A percentile compares a stretch with the other conserved stretches of the same genome.
Evolutionary conservation across 768 basidiomycete species (phyloP).

Genomic region (Mycena indigotica): DNA sequence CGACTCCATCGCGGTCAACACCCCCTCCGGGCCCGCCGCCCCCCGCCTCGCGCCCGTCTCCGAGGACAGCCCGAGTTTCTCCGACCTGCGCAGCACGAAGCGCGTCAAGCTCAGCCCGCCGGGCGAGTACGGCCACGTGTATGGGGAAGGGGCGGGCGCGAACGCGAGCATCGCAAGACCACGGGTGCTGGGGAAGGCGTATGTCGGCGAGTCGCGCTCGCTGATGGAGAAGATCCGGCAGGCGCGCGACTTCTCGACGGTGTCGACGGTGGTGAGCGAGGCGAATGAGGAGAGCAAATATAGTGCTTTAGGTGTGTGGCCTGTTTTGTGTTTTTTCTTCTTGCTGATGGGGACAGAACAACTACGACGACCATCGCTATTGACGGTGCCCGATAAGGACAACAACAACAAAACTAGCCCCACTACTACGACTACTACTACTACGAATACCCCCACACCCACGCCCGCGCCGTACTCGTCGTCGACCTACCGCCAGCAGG

Average conservation of each 20-base stretch:
- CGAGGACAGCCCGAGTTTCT: constrained; percentile 42
- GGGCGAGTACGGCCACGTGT: constrained; percentile 61
- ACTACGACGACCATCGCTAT: constrained; percentile 34
- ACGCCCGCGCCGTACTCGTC: constrained; percentile 53
- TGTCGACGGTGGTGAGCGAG: constrained; percentile 59
- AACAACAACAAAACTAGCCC: constrained; percentile 28
- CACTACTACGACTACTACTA: constrained; percentile 34
- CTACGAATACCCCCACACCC: constrained; percentile 33
- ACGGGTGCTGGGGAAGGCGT: constrained; percentile 56
- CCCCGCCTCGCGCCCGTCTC: constrained; percentile 50
- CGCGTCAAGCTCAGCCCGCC: constrained; percentile 77
- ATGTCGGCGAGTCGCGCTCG: constrained; percentile 74
- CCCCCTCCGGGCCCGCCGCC: constrained; percentile 58
- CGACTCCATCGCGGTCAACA: constrained; percentile 88
- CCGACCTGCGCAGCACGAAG: constrained; percentile 73
- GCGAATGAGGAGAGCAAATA: constrained; percentile 18
- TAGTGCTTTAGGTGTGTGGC: constrained; percentile 26
- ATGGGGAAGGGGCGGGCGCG: constrained; percentile 52
- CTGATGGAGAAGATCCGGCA: constrained; percentile 82
- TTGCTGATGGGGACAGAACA: constrained; percentile 32
- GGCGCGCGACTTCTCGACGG: constrained; percentile 75
- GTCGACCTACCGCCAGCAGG: constrained; percentile 71
- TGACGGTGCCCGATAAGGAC: constrained; percentile 37
- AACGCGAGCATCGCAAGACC: constrained; percentile 53
- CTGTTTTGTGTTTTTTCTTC: too few relatives aligned